Evolutionary conservation across 163 green algal species (phyloP), one percentile per base, ranked within the genome.

Genomic region (Chlamydomonas reinhardtii): DNA sequence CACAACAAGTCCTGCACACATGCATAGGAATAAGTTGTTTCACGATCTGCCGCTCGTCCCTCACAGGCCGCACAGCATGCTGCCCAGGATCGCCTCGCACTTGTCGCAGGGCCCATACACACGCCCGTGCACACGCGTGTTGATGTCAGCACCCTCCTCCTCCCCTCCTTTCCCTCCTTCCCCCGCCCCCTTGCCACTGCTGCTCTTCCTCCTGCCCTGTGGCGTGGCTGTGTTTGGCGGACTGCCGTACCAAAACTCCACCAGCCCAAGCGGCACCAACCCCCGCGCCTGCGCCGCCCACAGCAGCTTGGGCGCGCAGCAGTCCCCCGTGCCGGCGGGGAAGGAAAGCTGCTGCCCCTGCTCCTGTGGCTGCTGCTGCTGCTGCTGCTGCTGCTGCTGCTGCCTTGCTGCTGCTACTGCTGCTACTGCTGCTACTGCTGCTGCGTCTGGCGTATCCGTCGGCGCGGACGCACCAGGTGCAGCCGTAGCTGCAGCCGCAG

Each of bases 231-330:
- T 90, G 39, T 88, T 86, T 2, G 90, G 90, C 12, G 89, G 70
- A 0, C 69, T 85, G 35, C 91, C 91, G 43, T 82, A 94, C 89
- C 89, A 94, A 8, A 92, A 87, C 77, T 94, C 91, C 37, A 85
- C 84, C 62, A 94, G n/a, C 34, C 61, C 74, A 1, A 90, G 34
- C 20, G 91, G 91, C 35, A 0, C 37, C 25, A 91, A 52, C 0
- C 87, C 91, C 20, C 59, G 32, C 15, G 27, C 27, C 32, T 80
- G 74, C 11, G 89, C 89, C 16, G 84, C 87, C 69, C 85, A 80
- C 48, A 94, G 74, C 82, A 94, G 89, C 78, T 94, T 94, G 66
- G 91, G 89, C 15, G 87, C 89, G 61, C 83, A 91, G 85, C 91
- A 94, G 82, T 93, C 91, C 2, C 91, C 91, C 0, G 83, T 89